Conservation (phyloP, 1,284 basidiomycete genomes). For the Trametes versicolor region DNA sequence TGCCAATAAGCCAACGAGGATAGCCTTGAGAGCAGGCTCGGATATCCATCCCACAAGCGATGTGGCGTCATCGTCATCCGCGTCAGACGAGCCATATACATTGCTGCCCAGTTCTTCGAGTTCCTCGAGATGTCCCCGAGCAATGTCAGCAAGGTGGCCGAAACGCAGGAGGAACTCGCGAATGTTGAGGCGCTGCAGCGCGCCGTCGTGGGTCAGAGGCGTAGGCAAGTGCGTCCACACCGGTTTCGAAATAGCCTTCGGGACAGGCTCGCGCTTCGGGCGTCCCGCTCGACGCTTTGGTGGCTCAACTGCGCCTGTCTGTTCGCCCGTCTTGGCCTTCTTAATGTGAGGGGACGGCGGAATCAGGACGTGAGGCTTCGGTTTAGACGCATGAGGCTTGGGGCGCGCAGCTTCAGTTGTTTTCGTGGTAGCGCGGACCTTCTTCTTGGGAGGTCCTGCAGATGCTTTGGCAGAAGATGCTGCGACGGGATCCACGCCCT, state of each 20-base stretch:
- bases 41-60: conserved; percentile 63
- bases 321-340: conserved; percentile 28
- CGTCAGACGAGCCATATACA: conserved; percentile 7
- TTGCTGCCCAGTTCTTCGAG: conserved; percentile 60
- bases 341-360: conserved; percentile 25
- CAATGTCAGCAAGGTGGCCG: conserved; percentile 59
- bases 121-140: conserved; percentile 67
- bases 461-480: not conserved
- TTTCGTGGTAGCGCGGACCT: not conserved
- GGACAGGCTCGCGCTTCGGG: conserved; percentile 36
- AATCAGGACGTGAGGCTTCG: conserved; percentile 25
- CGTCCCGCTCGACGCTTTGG: conserved; percentile 43
- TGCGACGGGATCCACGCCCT: not conserved
- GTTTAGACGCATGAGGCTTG: conserved; percentile 9
- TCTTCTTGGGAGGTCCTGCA: not conserved
- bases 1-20: conserved; percentile 66
- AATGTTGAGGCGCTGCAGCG: conserved; percentile 70
- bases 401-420: not conserved
- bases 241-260: conserved; percentile 44
- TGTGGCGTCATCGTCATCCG: conserved; percentile 49
- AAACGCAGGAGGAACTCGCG: conserved; percentile 80
- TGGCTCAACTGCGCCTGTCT: conserved; percentile 28
- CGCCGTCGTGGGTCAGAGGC: conserved; percentile 55
- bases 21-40: conserved; percentile 67
- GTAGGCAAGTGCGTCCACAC: conserved; percentile 62